phyloP scores from a whole-genome alignment of 768 basidiomycete genomes.

The Calocera viscosa region DNA sequence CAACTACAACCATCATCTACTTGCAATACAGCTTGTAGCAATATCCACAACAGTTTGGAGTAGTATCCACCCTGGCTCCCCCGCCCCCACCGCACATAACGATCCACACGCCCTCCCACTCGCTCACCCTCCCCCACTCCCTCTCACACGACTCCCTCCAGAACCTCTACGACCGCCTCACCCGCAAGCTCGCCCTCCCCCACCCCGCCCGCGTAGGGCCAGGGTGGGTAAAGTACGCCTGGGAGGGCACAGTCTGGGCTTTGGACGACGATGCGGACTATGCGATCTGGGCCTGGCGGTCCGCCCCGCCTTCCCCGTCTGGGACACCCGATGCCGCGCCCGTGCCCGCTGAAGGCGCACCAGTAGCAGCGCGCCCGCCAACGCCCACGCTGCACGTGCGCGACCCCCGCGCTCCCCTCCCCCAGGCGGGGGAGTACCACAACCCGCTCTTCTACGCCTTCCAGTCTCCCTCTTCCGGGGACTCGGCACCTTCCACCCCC shows the following conservation, averaged over 20 bases:
- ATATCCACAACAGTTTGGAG: too few species aligned
- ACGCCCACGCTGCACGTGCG: conserved; percentile 25
- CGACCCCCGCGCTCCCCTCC: conserved; percentile 26
- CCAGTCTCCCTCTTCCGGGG: conserved; percentile 13
- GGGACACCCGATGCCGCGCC: not conserved
- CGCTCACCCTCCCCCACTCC: not conserved
- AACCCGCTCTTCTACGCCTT: conserved; percentile 17
- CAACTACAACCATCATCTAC: not conserved
- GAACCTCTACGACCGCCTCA: conserved; percentile 58
- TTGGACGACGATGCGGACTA: conserved; percentile 89
- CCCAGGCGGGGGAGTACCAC: conserved; percentile 16
- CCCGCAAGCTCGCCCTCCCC: conserved; percentile 42
- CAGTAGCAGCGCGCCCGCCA: conserved; percentile 16
- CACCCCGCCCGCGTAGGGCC: conserved; percentile 51
- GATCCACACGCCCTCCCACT: conserved; percentile 4
- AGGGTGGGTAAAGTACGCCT: conserved; percentile 82
- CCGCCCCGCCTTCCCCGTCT: conserved; percentile 25
- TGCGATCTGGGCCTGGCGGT: conserved; percentile 70
- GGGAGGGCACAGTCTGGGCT: conserved; percentile 65
- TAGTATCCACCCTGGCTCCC: not conserved
- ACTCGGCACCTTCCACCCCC: conserved; percentile 21
- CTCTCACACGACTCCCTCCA: conserved; percentile 42
- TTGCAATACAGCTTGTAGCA: too few species aligned
- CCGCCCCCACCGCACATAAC: not conserved
- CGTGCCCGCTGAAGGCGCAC: not conserved